phyloP scores from a whole-genome alignment of 768 basidiomycete species.

The Mycena floridula region DNA sequence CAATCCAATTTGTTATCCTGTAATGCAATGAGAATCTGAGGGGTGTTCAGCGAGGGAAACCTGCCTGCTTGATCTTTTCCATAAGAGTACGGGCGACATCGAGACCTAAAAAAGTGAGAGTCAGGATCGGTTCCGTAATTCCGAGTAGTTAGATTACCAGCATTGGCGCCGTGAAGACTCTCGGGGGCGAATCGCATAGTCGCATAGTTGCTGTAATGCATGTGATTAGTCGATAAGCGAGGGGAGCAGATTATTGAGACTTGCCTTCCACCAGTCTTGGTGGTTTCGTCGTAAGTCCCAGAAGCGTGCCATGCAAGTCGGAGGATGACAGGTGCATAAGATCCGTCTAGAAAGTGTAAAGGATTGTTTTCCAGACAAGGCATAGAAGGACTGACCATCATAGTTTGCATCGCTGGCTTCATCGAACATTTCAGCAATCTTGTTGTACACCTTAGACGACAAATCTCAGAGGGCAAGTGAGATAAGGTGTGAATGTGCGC shows the following conservation, averaged over 20 bases:
- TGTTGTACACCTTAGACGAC: slow-evolving; percentile 92
- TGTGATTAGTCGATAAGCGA: slow-evolving; percentile 2
- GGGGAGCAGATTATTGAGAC: slow-evolving; percentile 11
- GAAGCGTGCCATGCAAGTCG: slow-evolving; percentile 95
- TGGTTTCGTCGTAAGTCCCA: slow-evolving; percentile 84
- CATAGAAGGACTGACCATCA: slow-evolving; percentile 56
- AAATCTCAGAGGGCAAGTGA: no score
- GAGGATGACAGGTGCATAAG: slow-evolving; percentile 80
- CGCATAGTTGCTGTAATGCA: slow-evolving; percentile 76
- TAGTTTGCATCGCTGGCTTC: slow-evolving; percentile 76
- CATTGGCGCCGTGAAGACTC: slow-evolving; percentile 76
- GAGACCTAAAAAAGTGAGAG: no score
- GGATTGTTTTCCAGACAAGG: slow-evolving; percentile 3
- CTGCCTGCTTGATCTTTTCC: slow-evolving; percentile 82
- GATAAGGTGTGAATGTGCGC: no score
- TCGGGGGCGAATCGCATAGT: slow-evolving; percentile 98
- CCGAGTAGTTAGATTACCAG: no score
- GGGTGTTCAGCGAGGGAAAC: slow-evolving; percentile 73
- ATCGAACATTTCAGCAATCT: slow-evolving; percentile 71
- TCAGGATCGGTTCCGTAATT: no score
- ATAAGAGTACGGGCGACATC: slow-evolving; percentile 75
- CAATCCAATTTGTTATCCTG: slow-evolving; percentile 85
- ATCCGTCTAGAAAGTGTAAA: slow-evolving; percentile 54
- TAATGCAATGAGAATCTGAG: slow-evolving; percentile 78
- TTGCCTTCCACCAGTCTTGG: slow-evolving; percentile 75